These are phyloP conservation scores for Halophytophthora polymorphica DNA, from an alignment of 352 stramenopile species.

Conservation along the genomic window DNA sequence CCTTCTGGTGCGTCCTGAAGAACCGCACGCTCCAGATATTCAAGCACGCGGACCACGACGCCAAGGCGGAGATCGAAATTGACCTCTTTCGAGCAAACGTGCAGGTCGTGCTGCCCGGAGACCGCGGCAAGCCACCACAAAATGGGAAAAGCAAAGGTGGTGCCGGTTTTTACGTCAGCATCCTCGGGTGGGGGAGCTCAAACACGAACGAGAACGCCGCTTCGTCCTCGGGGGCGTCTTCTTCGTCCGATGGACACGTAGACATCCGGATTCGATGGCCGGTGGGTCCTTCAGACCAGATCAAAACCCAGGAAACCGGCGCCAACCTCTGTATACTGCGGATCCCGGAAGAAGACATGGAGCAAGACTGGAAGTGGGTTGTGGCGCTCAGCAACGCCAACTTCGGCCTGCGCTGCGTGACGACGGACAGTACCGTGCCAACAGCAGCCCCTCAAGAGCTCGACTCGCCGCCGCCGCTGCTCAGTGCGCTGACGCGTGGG, in stretches of 20 bases:
- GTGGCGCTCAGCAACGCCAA: conserved; percentile 53
- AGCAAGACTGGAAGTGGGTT: conserved; percentile 64
- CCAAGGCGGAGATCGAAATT: conserved; percentile 28
- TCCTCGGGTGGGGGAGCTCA: conserved; percentile 14
- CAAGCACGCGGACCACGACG: conserved; percentile 12
- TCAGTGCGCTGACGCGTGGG: conserved; percentile 62
- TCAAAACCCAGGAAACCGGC: not conserved
- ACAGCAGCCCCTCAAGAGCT: conserved; percentile 1
- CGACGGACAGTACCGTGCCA: no score
- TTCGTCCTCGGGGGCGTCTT: conserved; percentile 1
- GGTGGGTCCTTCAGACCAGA: conserved; percentile 4
- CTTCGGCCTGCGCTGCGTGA: conserved; percentile 41
- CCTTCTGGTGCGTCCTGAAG: conserved; percentile 34
- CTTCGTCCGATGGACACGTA: conserved; percentile 19
- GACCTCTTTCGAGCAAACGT: conserved; percentile 35
- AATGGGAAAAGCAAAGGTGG: conserved; percentile 1
- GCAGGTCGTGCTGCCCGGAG: conserved; percentile 29
- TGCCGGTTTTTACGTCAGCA: conserved; percentile 18
- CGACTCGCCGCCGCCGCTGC: conserved; percentile 25
- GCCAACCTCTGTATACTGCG: conserved; percentile 33
- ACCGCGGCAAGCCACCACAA: conserved; percentile 10
- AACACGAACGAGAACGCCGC: conserved; percentile 12
- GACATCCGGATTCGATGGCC: conserved; percentile 33
- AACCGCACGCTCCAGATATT: conserved; percentile 34
- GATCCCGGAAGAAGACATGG: conserved; percentile 48